Conservation (phyloP, 177 flowering plant species). For the Vitis hybrid region DNA sequence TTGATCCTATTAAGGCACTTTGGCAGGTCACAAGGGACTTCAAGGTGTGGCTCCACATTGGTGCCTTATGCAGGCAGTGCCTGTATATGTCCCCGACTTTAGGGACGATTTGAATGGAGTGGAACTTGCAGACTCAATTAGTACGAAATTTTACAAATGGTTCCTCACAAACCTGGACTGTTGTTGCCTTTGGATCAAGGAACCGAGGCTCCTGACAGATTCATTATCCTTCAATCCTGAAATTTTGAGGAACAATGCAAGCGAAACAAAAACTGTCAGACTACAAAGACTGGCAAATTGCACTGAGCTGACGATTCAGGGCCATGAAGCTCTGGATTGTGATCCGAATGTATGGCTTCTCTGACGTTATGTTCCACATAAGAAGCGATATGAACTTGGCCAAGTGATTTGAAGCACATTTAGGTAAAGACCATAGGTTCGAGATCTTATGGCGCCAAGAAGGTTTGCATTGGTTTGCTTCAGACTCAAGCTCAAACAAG, state of each 20-base stretch:
- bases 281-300: slow-evolving; percentile 40
- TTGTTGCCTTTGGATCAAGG: slow-evolving; percentile 31
- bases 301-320: slow-evolving; percentile 20
- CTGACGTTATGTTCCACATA: background rate
- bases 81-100: slow-evolving; percentile 26
- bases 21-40: slow-evolving; percentile 7
- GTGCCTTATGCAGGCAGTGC: slow-evolving; percentile 30
- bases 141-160: slow-evolving; percentile 28
- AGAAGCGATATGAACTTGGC: too few species aligned
- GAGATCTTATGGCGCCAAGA: too few species aligned
- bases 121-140: slow-evolving; percentile 19
- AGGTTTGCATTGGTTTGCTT: too few species aligned
- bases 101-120: background rate
- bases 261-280: slow-evolving; percentile 18
- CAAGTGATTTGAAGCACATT: too few species aligned
- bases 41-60: background rate
- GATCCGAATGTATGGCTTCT: slow-evolving; percentile 16
- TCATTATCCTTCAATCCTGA: slow-evolving; percentile 16
- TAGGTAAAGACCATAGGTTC: too few species aligned
- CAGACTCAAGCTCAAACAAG: too few species aligned
- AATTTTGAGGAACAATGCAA: slow-evolving; percentile 14
- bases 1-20: slow-evolving; percentile 15
- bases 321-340: slow-evolving; percentile 26
- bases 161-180: slow-evolving; percentile 25
- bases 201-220: slow-evolving; percentile 7